A percentile compares a stretch with the other conserved stretches of the same genome.
These are phyloP conservation scores for Cardiospermum halicacabum DNA, from an alignment of 345 rosid genomes.

Conservation along the genomic window DNA sequence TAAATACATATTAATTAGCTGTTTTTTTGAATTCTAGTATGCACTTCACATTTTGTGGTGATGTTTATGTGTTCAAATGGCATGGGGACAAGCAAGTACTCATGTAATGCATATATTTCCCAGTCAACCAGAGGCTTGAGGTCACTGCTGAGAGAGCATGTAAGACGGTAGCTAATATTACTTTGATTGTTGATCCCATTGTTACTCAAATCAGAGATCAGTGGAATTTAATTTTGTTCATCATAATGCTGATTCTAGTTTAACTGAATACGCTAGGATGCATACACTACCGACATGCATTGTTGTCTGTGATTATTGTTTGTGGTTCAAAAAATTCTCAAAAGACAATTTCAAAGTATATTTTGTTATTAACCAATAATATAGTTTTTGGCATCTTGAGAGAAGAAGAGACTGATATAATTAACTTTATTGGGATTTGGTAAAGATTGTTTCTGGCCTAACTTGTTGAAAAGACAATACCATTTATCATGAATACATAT, in stretches of 20 bases:
- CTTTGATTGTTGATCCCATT: neutral
- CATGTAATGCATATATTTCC: slow-evolving; percentile 73
- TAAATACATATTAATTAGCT: slow-evolving; percentile 10
- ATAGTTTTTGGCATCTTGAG: neutral
- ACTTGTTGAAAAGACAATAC: neutral
- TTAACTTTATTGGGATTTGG: neutral
- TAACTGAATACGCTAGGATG: neutral
- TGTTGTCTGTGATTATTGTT: neutral
- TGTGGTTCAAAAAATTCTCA: neutral
- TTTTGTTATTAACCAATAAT: neutral
- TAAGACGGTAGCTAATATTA: slow-evolving; percentile 34
- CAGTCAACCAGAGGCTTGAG: slow-evolving; percentile 85
- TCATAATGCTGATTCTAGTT: slow-evolving; percentile 2
- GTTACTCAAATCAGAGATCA: neutral
- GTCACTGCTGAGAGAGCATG: slow-evolving; percentile 72
- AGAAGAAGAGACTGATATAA: neutral
- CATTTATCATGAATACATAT: neutral
- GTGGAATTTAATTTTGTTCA: neutral
- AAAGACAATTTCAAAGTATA: neutral
- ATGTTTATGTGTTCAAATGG: slow-evolving; percentile 59
- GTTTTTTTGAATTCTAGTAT: slow-evolving; percentile 43
- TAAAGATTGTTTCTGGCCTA: neutral
- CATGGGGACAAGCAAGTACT: slow-evolving; percentile 34
- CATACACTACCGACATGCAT: neutral
- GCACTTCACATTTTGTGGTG: slow-evolving; percentile 84